Percentiles rank a stretch among this genome's conserved stretches.
These are phyloP conservation scores for Geotrichum histeridarum DNA, from an alignment of 1,139 yeast species.

Conservation along the genomic window DNA sequence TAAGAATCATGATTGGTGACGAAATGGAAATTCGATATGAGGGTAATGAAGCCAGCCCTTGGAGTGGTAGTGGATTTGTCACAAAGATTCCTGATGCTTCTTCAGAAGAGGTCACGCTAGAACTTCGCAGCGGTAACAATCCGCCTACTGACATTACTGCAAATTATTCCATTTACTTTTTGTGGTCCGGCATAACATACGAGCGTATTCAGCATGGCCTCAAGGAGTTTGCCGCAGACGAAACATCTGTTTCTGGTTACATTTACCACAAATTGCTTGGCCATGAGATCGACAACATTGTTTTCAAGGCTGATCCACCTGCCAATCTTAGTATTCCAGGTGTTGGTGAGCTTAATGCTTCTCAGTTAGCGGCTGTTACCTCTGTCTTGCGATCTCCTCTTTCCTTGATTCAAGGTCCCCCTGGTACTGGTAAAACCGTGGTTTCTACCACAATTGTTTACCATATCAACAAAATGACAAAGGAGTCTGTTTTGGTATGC, in stretches of 20 bases:
- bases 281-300: slow-evolving; percentile 61
- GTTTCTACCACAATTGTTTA: slow-evolving; percentile 86
- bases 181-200: slow-evolving; percentile 84
- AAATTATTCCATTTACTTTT: slow-evolving; percentile 79
- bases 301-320: slow-evolving; percentile 41
- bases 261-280: slow-evolving; percentile 80
- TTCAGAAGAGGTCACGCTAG: slow-evolving; percentile 70
- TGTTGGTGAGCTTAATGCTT: slow-evolving; percentile 63
- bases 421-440: slow-evolving; percentile 95
- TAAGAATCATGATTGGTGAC: slow-evolving; percentile 83
- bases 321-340: slow-evolving; percentile 58
- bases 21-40: slow-evolving; percentile 54
- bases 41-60: slow-evolving; percentile 34
- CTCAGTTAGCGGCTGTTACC: slow-evolving; percentile 75
- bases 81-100: slow-evolving; percentile 64
- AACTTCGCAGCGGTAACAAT: slow-evolving; percentile 44
- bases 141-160: slow-evolving; percentile 61
- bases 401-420: slow-evolving; percentile 94
- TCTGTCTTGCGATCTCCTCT: slow-evolving; percentile 69
- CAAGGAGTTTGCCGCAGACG: slow-evolving; percentile 63
- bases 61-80: slow-evolving; percentile 74
- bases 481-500: slow-evolving; percentile 69
- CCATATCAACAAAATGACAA: slow-evolving; percentile 59
- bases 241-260: slow-evolving; percentile 68
- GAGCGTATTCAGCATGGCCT: slow-evolving; percentile 81